Percentiles rank a stretch among this genome's conserved stretches.
phyloP scores from a whole-genome alignment of 2,329 filamentous ascomycete genomes.

The Colletotrichum tropicicola region DNA sequence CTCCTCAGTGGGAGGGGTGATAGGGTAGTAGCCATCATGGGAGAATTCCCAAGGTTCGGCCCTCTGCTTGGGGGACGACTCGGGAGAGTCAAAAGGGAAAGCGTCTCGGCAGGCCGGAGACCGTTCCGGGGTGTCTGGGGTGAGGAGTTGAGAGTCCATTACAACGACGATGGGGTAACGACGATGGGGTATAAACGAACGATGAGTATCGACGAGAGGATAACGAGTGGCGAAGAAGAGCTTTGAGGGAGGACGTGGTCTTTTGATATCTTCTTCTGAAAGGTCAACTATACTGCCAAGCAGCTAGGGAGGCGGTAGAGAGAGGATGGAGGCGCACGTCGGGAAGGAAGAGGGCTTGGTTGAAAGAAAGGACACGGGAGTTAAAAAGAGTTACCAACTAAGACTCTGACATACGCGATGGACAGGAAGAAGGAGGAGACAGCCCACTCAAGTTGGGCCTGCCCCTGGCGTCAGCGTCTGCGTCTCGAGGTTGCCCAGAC shows the following conservation, averaged over 20 bases:
- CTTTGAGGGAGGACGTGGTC: neutral
- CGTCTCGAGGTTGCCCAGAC: slow-evolving; percentile 22
- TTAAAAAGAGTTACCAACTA: slow-evolving; percentile 28
- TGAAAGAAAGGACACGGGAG: slow-evolving; percentile 19
- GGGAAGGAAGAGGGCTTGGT: neutral
- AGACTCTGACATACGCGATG: slow-evolving; percentile 29
- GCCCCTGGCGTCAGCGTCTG: slow-evolving; percentile 14
- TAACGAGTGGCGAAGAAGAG: slow-evolving; percentile 1
- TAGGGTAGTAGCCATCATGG: slow-evolving; percentile 26
- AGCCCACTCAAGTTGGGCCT: slow-evolving; percentile 13
- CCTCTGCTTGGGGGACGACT: slow-evolving; percentile 3
- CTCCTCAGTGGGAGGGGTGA: slow-evolving; percentile 30
- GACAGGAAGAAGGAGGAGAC: slow-evolving; percentile 6
- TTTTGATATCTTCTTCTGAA: slow-evolving; percentile 22
- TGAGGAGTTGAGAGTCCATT: slow-evolving; percentile 24
- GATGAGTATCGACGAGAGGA: neutral
- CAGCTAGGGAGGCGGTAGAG: slow-evolving; percentile 6
- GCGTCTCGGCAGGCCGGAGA: slow-evolving; percentile 18
- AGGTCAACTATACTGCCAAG: slow-evolving; percentile 21
- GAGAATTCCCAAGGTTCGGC: slow-evolving; percentile 17
- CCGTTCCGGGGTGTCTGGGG: slow-evolving; percentile 24
- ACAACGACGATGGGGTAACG: neutral
- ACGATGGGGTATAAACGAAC: slow-evolving; percentile 16
- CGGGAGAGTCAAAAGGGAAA: slow-evolving; percentile 15
- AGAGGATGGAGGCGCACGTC: slow-evolving; percentile 12